Evolutionary conservation across 2,329 filamentous ascomycete genomes (phyloP), one percentile per base, ranked within the genome.

Genomic region (Calonectria leucothoes): DNA sequence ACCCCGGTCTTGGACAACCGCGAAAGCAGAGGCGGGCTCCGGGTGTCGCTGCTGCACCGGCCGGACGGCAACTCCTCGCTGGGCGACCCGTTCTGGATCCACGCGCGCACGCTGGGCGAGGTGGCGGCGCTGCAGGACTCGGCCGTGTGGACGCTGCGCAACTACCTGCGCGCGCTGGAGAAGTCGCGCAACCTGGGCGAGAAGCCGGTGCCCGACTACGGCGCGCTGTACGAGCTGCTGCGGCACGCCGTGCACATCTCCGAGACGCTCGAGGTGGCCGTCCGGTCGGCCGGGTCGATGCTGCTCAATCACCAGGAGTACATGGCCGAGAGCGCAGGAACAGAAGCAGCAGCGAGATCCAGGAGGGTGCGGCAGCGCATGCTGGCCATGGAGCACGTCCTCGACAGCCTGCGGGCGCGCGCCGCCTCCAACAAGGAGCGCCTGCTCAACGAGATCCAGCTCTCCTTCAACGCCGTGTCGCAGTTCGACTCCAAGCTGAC

Each of bases 401-500:
- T 86, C 1, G 72, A 76, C 20, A 84, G 82, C 65, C 80, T 87
- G 0, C 81, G 82, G 3, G 74, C 80, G 14, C 83, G 87, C 15
- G 82, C 86, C 0, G 72, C 73, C 0, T 83, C 86, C 0, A 88
- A 86, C 77, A 82, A 84, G 15, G 81, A 85, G 17, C 75, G 91
- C 71, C 83, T 93, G 78, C 64, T 88, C 81, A 81, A 92, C 83
- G 81, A 92, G 87, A 85, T 93, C 82, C 82, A 91, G 70, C 83
- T 93, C 73, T 78, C 84, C 0, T 89, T 87, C 78, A 86, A 89
- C 74, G 82, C 76, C 0, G 85, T 87, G 0, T 83, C 86, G 0
- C 86, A 88, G 73, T 79, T 85, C 42, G 86, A 88, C 61, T 80
- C 86, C 0, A 80, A 79, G 12, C 84, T 85, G 0, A 82, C 86